These are phyloP conservation scores for Ophiostoma novo-ulmi DNA, from an alignment of 2,329 filamentous ascomycete species.

Conservation along the genomic window DNA sequence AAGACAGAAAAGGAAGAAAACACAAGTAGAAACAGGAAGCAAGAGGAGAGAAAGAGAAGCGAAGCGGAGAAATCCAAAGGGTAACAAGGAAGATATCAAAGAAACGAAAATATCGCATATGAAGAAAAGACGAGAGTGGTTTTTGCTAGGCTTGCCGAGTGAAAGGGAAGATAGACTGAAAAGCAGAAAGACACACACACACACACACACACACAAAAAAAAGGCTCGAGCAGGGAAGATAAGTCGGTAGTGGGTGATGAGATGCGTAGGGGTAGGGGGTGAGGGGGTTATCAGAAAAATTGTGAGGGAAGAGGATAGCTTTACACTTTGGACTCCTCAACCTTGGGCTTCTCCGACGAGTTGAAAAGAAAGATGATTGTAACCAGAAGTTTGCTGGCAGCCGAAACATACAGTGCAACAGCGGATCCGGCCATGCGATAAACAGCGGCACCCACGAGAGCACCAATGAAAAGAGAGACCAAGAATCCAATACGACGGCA, in stretches of 20 bases:
- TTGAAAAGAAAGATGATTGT: conserved; percentile 43
- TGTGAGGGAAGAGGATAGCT: not conserved
- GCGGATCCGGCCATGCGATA: conserved; percentile 42
- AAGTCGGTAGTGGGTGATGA: not conserved
- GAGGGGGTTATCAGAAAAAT: not conserved
- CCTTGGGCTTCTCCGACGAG: conserved; percentile 33
- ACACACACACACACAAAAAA: too few species aligned
- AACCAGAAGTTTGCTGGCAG: conserved; percentile 43
- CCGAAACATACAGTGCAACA: conserved; percentile 42
- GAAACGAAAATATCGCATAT: not conserved
- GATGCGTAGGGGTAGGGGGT: not conserved
- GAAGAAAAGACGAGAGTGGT: not conserved
- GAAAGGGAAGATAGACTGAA: not conserved
- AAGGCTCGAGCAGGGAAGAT: not conserved
- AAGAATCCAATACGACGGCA: conserved; percentile 50
- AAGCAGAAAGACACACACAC: not conserved
- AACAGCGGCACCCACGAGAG: conserved; percentile 48
- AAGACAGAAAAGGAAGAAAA: not conserved
- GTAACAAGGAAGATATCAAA: not conserved
- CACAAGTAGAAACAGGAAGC: not conserved
- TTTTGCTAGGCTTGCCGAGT: not conserved
- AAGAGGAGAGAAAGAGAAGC: not conserved
- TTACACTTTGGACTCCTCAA: conserved; percentile 19
- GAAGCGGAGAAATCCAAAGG: not conserved
- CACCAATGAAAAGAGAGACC: conserved; percentile 42